A percentile compares a stretch with the other conserved stretches of the same genome.
These are phyloP conservation scores for Colletotrichum noveboracense DNA, from an alignment of 2,329 filamentous ascomycete genomes.

Conservation along the genomic window DNA sequence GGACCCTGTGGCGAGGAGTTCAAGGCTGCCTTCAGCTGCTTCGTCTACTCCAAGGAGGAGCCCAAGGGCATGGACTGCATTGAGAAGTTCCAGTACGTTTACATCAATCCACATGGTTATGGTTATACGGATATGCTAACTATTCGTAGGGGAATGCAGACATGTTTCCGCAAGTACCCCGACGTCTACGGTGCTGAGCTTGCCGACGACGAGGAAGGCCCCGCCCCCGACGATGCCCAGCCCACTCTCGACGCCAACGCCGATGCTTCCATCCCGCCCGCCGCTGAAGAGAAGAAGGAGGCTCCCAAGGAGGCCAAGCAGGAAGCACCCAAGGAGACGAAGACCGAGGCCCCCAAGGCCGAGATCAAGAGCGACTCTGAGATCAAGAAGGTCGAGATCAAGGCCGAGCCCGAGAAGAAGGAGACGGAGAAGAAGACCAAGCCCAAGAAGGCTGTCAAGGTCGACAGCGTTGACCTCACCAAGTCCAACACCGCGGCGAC, in stretches of 20 bases:
- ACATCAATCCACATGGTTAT: background rate
- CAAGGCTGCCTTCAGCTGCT: slow-evolving; percentile 95
- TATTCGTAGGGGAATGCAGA: slow-evolving; percentile 82
- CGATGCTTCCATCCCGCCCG: slow-evolving; percentile 4
- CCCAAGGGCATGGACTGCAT: slow-evolving; percentile 98
- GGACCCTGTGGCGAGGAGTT: slow-evolving; percentile 97
- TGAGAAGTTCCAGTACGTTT: slow-evolving; percentile 90
- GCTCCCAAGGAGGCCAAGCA: slow-evolving; percentile 4
- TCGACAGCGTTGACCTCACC: slow-evolving; percentile 16
- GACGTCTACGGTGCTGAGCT: slow-evolving; percentile 92
- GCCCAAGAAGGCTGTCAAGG: background rate
- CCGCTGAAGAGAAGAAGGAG: background rate
- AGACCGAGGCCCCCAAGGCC: background rate
- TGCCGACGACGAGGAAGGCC: slow-evolving; percentile 70
- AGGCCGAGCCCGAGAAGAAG: slow-evolving; percentile 18
- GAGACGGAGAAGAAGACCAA: slow-evolving; percentile 5
- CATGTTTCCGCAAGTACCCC: slow-evolving; percentile 92
- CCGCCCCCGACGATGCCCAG: slow-evolving; percentile 33
- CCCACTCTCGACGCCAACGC: slow-evolving; percentile 31
- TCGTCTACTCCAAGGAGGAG: slow-evolving; percentile 93
- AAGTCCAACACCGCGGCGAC: slow-evolving; percentile 28
- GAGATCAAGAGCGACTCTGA: background rate
- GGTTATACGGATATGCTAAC: slow-evolving; percentile 31
- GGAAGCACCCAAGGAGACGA: background rate
- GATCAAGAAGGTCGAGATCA: slow-evolving; percentile 18